These are phyloP conservation scores for Aspergillus transmontanensis DNA, from an alignment of 2,329 filamentous ascomycete genomes.

Conservation along the genomic window DNA sequence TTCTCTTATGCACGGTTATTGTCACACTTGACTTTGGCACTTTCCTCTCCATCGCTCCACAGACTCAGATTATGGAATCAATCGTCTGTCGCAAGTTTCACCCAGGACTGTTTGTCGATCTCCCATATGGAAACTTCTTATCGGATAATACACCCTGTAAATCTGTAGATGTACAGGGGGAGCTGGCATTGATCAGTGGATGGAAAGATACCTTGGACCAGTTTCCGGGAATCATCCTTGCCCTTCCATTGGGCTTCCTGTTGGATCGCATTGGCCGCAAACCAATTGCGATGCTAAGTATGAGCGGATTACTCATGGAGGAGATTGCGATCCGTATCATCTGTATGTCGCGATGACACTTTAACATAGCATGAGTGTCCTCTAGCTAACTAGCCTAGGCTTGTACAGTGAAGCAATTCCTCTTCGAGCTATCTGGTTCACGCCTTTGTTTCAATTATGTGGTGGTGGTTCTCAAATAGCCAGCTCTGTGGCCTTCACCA, in stretches of 20 bases:
- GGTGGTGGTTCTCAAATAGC: constrained; percentile 16
- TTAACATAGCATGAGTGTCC: neutral
- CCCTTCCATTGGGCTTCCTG: constrained; percentile 18
- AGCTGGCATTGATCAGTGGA: constrained; percentile 15
- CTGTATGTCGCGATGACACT: constrained; percentile 7
- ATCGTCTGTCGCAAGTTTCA: constrained; percentile 17
- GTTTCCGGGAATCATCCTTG: constrained; percentile 15
- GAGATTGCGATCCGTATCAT: constrained; percentile 12
- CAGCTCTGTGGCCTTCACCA: constrained; percentile 12
- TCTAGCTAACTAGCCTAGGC: constrained; percentile 1
- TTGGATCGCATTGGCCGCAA: constrained; percentile 16
- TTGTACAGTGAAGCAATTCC: constrained; percentile 14
- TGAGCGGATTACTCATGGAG: constrained; percentile 10
- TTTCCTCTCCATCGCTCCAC: constrained; percentile 16
- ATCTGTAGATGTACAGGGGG: constrained; percentile 13
- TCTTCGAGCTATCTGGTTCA: constrained; percentile 15
- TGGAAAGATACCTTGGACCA: constrained; percentile 15
- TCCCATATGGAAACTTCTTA: neutral
- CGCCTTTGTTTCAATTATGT: constrained; percentile 16
- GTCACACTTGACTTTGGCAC: constrained; percentile 14
- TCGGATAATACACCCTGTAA: constrained; percentile 9
- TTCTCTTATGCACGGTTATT: constrained; percentile 9
- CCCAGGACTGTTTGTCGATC: neutral
- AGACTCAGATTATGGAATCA: constrained; percentile 15
- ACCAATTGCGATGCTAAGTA: constrained; percentile 9